phyloP scores from a whole-genome alignment of 192 early-diverging fungal species.

The Backusella luteola region DNA sequence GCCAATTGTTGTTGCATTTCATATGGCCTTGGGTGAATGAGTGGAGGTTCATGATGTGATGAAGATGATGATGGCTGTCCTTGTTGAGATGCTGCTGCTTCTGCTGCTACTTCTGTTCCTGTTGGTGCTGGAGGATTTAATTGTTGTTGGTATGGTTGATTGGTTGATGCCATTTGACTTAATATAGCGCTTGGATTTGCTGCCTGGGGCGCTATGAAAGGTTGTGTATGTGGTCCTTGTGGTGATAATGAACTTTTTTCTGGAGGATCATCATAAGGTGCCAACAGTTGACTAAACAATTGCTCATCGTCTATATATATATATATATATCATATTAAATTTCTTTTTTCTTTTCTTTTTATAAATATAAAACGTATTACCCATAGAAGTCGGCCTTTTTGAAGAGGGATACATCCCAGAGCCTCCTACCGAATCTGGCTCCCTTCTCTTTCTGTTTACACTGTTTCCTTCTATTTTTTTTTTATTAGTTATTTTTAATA shows the following conservation, averaged over 20 bases:
- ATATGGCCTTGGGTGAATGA: background rate
- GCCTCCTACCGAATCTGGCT: background rate
- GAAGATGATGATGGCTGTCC: background rate
- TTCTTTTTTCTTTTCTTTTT: background rate
- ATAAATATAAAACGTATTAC: background rate
- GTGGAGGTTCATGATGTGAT: background rate
- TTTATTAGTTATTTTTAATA: background rate
- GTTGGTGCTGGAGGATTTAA: background rate
- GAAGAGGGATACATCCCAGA: background rate
- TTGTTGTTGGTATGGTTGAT: background rate
- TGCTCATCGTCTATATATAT: constrained; percentile 2
- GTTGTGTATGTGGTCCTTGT: background rate
- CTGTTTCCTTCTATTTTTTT: background rate
- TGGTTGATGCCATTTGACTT: background rate
- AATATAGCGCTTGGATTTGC: background rate
- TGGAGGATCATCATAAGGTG: background rate
- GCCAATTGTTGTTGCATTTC: background rate
- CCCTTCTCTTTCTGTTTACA: background rate
- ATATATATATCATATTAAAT: background rate
- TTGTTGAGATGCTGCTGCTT: background rate
- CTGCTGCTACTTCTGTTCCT: too few relatives aligned
- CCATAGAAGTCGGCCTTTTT: background rate
- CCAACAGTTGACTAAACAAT: constrained; percentile 1
- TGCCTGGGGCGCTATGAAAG: background rate
- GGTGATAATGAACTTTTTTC: background rate